Base-by-base conservation (phyloP, 345 rosid genomes). In the Murraya koenigii region DNA sequence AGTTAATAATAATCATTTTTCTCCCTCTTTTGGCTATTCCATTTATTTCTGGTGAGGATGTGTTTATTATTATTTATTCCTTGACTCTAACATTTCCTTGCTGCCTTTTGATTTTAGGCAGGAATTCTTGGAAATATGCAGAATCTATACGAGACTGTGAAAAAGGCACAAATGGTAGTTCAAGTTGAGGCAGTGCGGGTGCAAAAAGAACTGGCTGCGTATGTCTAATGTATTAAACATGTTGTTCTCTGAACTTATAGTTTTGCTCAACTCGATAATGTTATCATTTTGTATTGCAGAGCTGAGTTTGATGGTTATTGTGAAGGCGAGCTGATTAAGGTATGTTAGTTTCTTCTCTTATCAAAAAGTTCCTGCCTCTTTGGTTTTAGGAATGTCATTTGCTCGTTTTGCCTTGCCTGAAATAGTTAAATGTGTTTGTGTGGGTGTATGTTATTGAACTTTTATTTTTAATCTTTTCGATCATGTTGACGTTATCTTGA, bases 101-200 rank as follows among this genome's bases (percentile, higher is more conserved):
- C 58, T 23, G 10, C 67, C 83, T 26, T 49, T 85, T 66, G 77
- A 66, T 84, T 74, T 66, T 89, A 91, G 98, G 93, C 97, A 84
- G 97, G 98, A 75, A 89, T 93, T 73, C 88, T 91, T 41, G 98
- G 97, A 30, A 93, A 93, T 83, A 95, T 93, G 97, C 94, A 88
- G 82, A 95, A 92, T 82, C 85, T 95, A 75, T 95, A 87, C 70
- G 98, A 93, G 71, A 93, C 97, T 2, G 97, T 93, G 76, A 95
- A 95, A 82, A 95, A 95, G 84, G 97, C 98, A n/a, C 97, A 95
- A 85, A 93, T 88, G 94, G 97, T 95, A 74, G 98, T 95, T 86
- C 97, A 93, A 86, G 97, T 93, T 19, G 98, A 93, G 80, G 97
- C 97, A 58, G 98, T 95, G 22, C 86, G 89, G 25, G 97, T 95